Base-by-base conservation (phyloP, 2,329 filamentous ascomycete genomes). In the Phaeosphaeria sp. region DNA sequence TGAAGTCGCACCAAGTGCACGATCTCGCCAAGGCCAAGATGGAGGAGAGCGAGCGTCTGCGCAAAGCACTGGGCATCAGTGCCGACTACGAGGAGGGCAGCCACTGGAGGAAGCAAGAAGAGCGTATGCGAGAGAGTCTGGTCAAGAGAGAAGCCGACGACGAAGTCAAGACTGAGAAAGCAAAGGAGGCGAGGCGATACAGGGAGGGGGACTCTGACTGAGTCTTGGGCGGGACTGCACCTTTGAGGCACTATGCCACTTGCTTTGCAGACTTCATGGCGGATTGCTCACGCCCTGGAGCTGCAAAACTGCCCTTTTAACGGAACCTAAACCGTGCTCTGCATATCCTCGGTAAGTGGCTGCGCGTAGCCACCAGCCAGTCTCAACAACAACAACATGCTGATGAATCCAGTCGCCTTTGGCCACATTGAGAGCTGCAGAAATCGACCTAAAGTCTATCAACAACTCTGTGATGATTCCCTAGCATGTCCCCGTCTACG, bases 11-110 rank as follows among this genome's bases (percentile, higher is more conserved):
- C 79, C 92, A 98, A 79, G 93, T 98, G 20, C 95, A 99, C 81
- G 95, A 98, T 80, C 84, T 97, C 76, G 95, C 95, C 18, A 91
- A 95, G 71, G 95, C 94, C 59, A 99, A 99, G 85, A 94, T 96
- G 67, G 90, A 92, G 76, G 95, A 99, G 84, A 97, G 90, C 77
- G 93, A 98, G 80, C 86, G 91, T 68, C 81, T 99, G 75, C 83
- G 94, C 64, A 91, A 84, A 77, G 95, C 95, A 7, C 82, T 99
- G 65, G 93, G 93, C 49, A 96, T 98, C 70, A 89, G 89, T 73
- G 89, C 89, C 73, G 86, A 94, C 75, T 95, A 95, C 69, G 89
- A 94, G 73, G 92, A 96, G 77, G 93, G 92, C 6, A 86, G 89
- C 49, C 91, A 97, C 76, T 95, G 92, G 91, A 89, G 87, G 79